Conservation (phyloP, 2,329 filamentous ascomycete genomes). For the Penicillium sp. region DNA sequence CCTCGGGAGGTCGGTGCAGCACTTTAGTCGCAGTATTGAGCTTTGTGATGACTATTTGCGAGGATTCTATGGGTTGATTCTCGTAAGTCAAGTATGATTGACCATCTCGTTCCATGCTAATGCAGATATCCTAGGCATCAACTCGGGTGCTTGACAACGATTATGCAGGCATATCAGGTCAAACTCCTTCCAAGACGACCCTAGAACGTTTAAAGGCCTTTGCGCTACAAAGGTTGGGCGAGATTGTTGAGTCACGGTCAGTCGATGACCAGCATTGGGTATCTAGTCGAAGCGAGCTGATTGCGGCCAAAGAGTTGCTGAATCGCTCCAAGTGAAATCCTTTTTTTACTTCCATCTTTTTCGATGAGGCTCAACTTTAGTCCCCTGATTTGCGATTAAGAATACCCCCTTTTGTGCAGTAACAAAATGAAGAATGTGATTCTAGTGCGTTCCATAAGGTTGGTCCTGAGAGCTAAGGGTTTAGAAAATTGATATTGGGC, state of each 20-base stretch:
- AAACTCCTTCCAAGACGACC: constrained; percentile 20
- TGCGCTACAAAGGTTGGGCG: constrained; percentile 36
- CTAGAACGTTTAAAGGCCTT: constrained; percentile 36
- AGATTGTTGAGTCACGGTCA: constrained; percentile 37
- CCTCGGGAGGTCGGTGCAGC: constrained; percentile 70
- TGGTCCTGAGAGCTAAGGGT: not conserved
- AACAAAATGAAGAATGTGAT: not conserved
- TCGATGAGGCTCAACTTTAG: constrained; percentile 1
- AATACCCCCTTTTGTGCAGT: constrained; percentile 1
- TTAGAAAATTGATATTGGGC: constrained; percentile 3
- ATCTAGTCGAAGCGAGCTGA: constrained; percentile 39
- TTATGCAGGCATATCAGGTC: constrained; percentile 12
- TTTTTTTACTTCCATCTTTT: not conserved
- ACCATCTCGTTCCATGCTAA: not conserved
- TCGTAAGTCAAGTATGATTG: constrained; percentile 51
- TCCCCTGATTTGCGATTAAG: constrained; percentile 1
- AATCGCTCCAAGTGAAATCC: constrained; percentile 22
- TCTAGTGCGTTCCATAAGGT: constrained; percentile 2
- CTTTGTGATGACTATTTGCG: constrained; percentile 89
- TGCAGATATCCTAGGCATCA: constrained; percentile 24
- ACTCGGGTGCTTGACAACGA: constrained; percentile 25
- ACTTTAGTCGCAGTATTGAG: constrained; percentile 87
- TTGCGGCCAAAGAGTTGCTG: constrained; percentile 42
- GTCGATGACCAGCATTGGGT: constrained; percentile 30
- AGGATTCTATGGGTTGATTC: constrained; percentile 85